Percentiles rank a stretch among this genome's conserved stretches.
phyloP scores from a whole-genome alignment of 257 asterid species.

The Rhazya stricta region DNA sequence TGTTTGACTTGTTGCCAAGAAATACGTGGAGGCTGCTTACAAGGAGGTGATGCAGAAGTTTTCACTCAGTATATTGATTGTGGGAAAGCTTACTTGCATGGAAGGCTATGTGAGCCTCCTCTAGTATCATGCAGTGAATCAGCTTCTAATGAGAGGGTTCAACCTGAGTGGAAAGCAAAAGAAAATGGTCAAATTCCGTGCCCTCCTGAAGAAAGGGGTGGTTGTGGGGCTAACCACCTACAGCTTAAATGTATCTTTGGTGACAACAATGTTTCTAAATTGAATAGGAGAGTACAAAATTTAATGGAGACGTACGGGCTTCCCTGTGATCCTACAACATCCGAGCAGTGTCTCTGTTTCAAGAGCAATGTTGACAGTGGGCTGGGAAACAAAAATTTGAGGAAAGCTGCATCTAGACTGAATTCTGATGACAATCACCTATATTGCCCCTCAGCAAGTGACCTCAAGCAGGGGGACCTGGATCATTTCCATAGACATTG shows the following conservation, averaged over 20 bases:
- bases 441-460: constrained; percentile 46
- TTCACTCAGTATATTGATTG: constrained; percentile 15
- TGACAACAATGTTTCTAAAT: constrained; percentile 33
- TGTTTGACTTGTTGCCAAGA: constrained; percentile 59
- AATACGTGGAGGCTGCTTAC: constrained; percentile 46
- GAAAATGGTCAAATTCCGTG: constrained; percentile 50
- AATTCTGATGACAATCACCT: constrained; percentile 45
- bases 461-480: constrained; percentile 32
- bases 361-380: constrained; percentile 15
- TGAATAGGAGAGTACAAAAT: constrained; percentile 28
- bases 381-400: constrained; percentile 13
- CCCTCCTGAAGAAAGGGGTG: constrained; percentile 47
- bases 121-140: not conserved
- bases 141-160: constrained; percentile 21
- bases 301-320: constrained; percentile 13
- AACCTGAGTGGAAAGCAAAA: constrained; percentile 40
- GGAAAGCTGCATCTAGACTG: constrained; percentile 39
- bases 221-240: constrained; percentile 45
- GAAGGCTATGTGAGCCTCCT: constrained; percentile 8
- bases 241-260: constrained; percentile 38
- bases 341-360: constrained; percentile 34
- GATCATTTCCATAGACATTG: constrained; percentile 62
- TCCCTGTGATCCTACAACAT: constrained; percentile 13
- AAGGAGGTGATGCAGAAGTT: constrained; percentile 24
- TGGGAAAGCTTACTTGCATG: constrained; percentile 29